Base-by-base conservation (phyloP, 78 protist genomes). In the Chrysochromulina parva region DNA sequence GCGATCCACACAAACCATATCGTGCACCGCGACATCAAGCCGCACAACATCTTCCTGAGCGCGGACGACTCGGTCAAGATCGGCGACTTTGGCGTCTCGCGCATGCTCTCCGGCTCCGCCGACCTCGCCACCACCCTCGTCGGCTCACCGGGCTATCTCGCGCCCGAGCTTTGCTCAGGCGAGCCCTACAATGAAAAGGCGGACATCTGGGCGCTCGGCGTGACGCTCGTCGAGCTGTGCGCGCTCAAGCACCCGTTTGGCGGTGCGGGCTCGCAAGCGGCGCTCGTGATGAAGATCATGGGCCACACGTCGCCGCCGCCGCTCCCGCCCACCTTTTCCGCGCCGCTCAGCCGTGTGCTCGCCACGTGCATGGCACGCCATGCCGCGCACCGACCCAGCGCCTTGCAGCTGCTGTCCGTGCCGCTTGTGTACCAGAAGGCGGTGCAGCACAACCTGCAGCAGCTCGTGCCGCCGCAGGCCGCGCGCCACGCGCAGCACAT, bases 121-220 rank as follows among this genome's bases (percentile, higher is more conserved):
- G 86, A 26, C 11, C 26, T 89, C 62, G 65, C 62, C 88, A 2
- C 57, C 20, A 58, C 88, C 22, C 80, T 89, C 26, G 76, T 88
- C 14, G 94, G 96, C 17, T 86, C 94, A 13, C 97, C 97, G 5
- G 94, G 94, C 66, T 96, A 96, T 69, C 80, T 96, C 22, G 11
- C 93, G 19, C 97, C 97, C 0, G 97, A 96, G 93, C 88, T 96
- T 48, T 93, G 96, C 69, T 52, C 92, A 26, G 91, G 94, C 86
- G 93, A 94, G 91, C 97, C 97, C 38, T 95, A 94, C 62, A 80
- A 71, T 65, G 38, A 28, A 17, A 47, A 53, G 69, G 94, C 95
- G n/a, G 98, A 97, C 91, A 73, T 97, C 19, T 97, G 96, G 97
- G 53, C 95, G n/a, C 81, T 97, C 38, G 98, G 98, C 38, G 92